Conservation (phyloP, 306 rosid genomes). For the Cercis canadensis region DNA sequence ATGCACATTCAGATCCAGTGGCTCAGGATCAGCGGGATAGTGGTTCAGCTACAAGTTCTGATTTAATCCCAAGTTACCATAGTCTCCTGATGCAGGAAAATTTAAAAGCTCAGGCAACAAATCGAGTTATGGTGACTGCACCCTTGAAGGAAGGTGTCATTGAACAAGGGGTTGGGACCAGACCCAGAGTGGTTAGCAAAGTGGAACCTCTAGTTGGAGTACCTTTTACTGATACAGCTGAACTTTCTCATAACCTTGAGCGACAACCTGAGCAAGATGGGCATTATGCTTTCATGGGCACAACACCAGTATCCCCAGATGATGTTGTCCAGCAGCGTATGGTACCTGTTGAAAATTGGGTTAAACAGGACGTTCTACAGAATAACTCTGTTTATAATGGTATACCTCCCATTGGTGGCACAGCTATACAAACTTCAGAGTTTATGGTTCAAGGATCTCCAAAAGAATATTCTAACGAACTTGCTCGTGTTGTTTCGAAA, state of each 20-base stretch:
- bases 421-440: slow-evolving; percentile 51
- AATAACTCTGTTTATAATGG: slow-evolving; percentile 45
- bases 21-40: slow-evolving; percentile 57
- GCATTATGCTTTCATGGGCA: slow-evolving; percentile 25
- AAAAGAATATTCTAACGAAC: slow-evolving; percentile 47
- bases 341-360: slow-evolving; percentile 46
- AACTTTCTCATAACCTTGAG: slow-evolving; percentile 44
- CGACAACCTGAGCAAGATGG: slow-evolving; percentile 47
- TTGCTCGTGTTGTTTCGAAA: slow-evolving; percentile 43
- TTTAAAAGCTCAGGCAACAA: slow-evolving; percentile 52
- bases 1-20: slow-evolving; percentile 80
- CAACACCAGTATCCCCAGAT: slow-evolving; percentile 46
- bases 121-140: slow-evolving; percentile 51
- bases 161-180: slow-evolving; percentile 58
- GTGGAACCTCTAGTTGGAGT: slow-evolving; percentile 53
- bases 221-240: slow-evolving; percentile 43
- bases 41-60: slow-evolving; percentile 50
- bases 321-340: slow-evolving; percentile 46
- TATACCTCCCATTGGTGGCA: slow-evolving; percentile 41
- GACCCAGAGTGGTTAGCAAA: slow-evolving; percentile 48
- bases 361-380: slow-evolving; percentile 42
- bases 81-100: slow-evolving; percentile 63
- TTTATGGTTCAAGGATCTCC: slow-evolving; percentile 50
- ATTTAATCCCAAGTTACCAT: slow-evolving; percentile 50
- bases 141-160: slow-evolving; percentile 50